Percentiles rank a stretch among this genome's conserved stretches.
These are phyloP conservation scores for Plenodomus lindquistii DNA, from an alignment of 2,329 filamentous ascomycete genomes.

Conservation along the genomic window DNA sequence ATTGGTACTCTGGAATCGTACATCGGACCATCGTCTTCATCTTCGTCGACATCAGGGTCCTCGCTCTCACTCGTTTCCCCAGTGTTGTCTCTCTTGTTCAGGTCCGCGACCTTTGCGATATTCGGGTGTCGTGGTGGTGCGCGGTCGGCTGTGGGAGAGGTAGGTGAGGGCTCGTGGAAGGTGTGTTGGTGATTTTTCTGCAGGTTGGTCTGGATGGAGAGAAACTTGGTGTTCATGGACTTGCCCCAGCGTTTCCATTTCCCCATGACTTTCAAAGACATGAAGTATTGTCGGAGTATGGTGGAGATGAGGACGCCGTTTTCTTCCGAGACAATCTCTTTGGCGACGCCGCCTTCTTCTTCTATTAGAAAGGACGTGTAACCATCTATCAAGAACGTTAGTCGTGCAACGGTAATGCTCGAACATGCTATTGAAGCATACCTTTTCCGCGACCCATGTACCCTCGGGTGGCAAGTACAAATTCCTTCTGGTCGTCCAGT, in stretches of 20 bases:
- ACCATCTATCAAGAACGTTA: constrained; percentile 60
- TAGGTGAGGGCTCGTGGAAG: constrained; percentile 47
- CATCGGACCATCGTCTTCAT: constrained; percentile 45
- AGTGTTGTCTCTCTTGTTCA: constrained; percentile 10
- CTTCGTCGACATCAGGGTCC: constrained; percentile 43
- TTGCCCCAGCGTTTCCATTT: constrained; percentile 75
- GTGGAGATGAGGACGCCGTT: constrained; percentile 85
- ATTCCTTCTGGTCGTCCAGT: constrained; percentile 66
- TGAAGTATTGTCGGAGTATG: constrained; percentile 88
- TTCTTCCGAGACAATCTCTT: constrained; percentile 82
- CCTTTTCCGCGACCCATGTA: constrained; percentile 85
- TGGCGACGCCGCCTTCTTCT: constrained; percentile 73
- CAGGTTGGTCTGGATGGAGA: constrained; percentile 64
- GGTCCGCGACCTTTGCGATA: constrained; percentile 9
- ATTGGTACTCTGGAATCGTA: constrained; percentile 52
- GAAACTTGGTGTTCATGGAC: constrained; percentile 68
- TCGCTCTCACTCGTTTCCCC: constrained; percentile 25
- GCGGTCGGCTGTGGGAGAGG: constrained; percentile 14
- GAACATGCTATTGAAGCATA: constrained; percentile 2
- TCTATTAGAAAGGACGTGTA: constrained; percentile 76
- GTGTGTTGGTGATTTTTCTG: constrained; percentile 57
- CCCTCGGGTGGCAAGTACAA: constrained; percentile 76
- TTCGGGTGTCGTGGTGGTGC: constrained; percentile 14
- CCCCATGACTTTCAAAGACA: constrained; percentile 79
- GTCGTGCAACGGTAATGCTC: constrained; percentile 1